Evolutionary conservation across 2,329 filamentous ascomycete genomes (phyloP), one percentile per base, ranked within the genome.

Genomic region (Exophiala viscosa): DNA sequence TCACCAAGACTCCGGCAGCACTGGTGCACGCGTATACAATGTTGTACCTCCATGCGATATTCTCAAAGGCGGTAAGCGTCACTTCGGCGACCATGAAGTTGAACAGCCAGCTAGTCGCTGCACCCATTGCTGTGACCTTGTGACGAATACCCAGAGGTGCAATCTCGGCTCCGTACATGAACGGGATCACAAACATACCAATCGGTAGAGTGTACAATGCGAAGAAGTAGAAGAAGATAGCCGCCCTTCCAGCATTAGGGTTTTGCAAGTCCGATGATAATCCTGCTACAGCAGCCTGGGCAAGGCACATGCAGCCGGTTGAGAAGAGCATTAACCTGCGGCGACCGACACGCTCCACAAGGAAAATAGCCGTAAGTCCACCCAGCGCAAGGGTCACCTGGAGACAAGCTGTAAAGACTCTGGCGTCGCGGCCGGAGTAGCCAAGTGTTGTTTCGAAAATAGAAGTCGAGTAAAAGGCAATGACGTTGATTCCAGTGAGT

Each of bases 21-120:
- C 86, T 87, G 73, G 90, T 88, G 13, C 82, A 77, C 8, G 79
- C 88, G 64, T 91, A 92, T 58, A 91, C 76, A 68, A 90, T 80
- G 69, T 90, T 91, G 58, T 83, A 83, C 62, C 79, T 69, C 72
- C 78, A 82, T 55, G 73, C 60, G 60, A 81, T 82, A 64, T 76
- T 81, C 58, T 76, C 75, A 59, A 83, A 82, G 0, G 79, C 76
- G 0, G 79, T 78, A 0, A 80, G 78, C 0, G 81, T 76, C 58
- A 83, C 82, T 62, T 79, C 77, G 17, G 71, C 72, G 20, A 76
- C 65, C 1, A 71, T 69, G 48, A 70, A 84, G 67, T 82, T 82
- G 64, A 83, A 39, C 4, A 20, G 28, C 69, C 69, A 71, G 53
- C 69, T 69, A n/a, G 60, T 63, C 20, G 64, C 64, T 3, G 65